Evolutionary conservation across 202 grass and related monocot genomes (phyloP).

Genomic region (Hordeum pubiflorum): DNA sequence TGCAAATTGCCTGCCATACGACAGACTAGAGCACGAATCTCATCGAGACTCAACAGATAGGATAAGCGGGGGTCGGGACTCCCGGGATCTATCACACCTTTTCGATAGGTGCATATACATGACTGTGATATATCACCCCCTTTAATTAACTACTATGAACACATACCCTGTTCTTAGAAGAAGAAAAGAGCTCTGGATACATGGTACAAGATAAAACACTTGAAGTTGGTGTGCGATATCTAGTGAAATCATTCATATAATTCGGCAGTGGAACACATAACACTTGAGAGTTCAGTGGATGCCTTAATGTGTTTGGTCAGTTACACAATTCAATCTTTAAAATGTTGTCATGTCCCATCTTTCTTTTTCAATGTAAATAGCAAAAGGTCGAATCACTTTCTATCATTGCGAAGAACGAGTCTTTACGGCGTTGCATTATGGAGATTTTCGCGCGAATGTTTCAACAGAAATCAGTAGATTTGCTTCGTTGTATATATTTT

Average conservation of each 20-base stretch:
- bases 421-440: background rate
- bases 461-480: background rate
- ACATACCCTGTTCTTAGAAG: background rate
- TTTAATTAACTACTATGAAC: no score
- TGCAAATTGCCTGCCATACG: no score
- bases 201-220: background rate
- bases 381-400: background rate
- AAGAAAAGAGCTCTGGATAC: background rate
- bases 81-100: no score
- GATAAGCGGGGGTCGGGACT: no score
- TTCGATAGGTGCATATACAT: no score
- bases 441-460: background rate
- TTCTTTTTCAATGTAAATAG: background rate
- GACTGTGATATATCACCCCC: no score
- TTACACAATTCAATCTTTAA: background rate
- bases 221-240: background rate
- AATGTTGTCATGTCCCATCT: background rate
- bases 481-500: background rate
- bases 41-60: no score
- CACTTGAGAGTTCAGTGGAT: background rate
- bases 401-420: background rate
- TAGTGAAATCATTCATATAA: background rate
- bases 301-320: background rate
- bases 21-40: no score
- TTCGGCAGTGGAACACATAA: background rate